Percentiles rank a stretch among this genome's conserved stretches.
Evolutionary conservation across 306 rosid species (phyloP).

Genomic region (Quercus mongolica): DNA sequence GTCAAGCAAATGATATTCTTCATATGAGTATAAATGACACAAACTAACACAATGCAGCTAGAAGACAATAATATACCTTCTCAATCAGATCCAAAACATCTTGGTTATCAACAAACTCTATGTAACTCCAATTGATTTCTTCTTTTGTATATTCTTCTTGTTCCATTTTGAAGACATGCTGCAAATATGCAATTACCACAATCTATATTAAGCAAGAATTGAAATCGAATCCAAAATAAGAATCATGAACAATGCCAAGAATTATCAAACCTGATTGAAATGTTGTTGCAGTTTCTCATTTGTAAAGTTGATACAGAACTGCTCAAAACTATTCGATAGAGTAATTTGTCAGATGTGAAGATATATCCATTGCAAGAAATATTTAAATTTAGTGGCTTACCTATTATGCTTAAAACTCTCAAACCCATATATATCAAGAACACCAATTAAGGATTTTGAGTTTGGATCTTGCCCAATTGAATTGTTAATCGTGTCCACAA

Average conservation of each 20-base stretch:
- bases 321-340: conserved; percentile 74
- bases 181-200: conserved; percentile 33
- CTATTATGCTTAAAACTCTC: conserved; percentile 98
- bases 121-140: conserved; percentile 97
- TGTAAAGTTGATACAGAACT: conserved; percentile 98
- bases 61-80: conserved; percentile 53
- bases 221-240: conserved; percentile 5
- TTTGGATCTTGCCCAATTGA: conserved; percentile 98
- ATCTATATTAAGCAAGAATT: conserved; percentile 10
- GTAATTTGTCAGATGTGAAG: conserved; percentile 31
- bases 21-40: background rate
- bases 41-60: conserved; percentile 20
- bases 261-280: conserved; percentile 85
- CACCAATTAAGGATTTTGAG: conserved; percentile 93
- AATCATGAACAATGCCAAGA: conserved; percentile 21
- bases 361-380: conserved; percentile 13
- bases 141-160: conserved; percentile 99
- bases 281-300: conserved; percentile 99
- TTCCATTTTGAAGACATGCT: conserved; percentile 99
- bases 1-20: background rate
- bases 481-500: conserved; percentile 89
- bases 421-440: conserved; percentile 99
- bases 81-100: conserved; percentile 98
- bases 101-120: conserved; percentile 97
- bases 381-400: conserved; percentile 40